These are phyloP conservation scores for Lignosus rhinocerotis DNA, from an alignment of 1,284 basidiomycete genomes.

Conservation along the genomic window DNA sequence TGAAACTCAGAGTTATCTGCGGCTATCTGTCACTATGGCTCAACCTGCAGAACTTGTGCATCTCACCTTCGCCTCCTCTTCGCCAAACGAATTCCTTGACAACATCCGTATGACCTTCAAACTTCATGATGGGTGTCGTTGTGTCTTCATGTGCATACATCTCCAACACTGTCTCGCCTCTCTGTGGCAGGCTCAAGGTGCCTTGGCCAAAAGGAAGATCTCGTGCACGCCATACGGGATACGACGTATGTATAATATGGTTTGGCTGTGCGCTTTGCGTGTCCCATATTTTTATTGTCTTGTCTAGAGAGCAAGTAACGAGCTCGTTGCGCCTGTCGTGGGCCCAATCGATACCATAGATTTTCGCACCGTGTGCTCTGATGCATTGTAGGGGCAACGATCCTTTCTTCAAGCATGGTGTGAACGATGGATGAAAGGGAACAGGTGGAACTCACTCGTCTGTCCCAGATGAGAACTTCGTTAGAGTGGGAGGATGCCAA, in stretches of 20 bases:
- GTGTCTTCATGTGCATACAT: slow-evolving; percentile 71
- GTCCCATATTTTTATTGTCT: slow-evolving; percentile 87
- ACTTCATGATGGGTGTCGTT: slow-evolving; percentile 66
- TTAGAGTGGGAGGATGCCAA: slow-evolving; percentile 87
- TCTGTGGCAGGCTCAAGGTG: slow-evolving; percentile 86
- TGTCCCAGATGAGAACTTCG: slow-evolving; percentile 86
- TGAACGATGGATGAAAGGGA: background rate
- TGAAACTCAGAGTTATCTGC: slow-evolving; percentile 79
- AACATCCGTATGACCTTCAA: slow-evolving; percentile 89
- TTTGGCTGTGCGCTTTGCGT: slow-evolving; percentile 46
- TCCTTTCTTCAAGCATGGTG: slow-evolving; percentile 66
- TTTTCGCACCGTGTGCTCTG: slow-evolving; percentile 82
- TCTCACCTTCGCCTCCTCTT: slow-evolving; percentile 55
- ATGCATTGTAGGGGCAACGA: slow-evolving; percentile 80
- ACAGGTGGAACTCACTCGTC: slow-evolving; percentile 52
- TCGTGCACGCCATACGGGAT: slow-evolving; percentile 94
- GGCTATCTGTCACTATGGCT: background rate
- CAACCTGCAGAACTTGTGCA: slow-evolving; percentile 7
- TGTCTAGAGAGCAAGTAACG: slow-evolving; percentile 91
- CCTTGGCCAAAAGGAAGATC: slow-evolving; percentile 93
- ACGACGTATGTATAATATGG: slow-evolving; percentile 69
- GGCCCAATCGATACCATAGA: slow-evolving; percentile 96
- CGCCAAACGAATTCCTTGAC: slow-evolving; percentile 99
- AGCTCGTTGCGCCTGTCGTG: slow-evolving; percentile 73
- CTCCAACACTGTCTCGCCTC: slow-evolving; percentile 83